phyloP scores from a whole-genome alignment of 169 alveolate species.

The Neospora caninum region DNA sequence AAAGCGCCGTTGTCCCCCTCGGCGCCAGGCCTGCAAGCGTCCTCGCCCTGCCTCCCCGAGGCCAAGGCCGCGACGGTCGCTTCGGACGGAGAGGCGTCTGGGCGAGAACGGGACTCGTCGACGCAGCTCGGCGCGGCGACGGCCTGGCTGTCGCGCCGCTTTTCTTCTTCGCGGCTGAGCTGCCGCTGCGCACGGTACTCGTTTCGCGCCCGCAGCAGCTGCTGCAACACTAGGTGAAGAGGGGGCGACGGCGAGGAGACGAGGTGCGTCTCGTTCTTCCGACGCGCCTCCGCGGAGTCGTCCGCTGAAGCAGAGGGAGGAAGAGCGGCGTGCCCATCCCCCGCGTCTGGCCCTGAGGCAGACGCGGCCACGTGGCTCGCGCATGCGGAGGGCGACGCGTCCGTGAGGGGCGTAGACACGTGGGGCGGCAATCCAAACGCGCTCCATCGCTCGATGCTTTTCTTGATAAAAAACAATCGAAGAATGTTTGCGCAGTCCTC shows the following conservation, averaged over 20 bases:
- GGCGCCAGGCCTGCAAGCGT: not conserved
- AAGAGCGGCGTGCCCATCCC: too few species aligned
- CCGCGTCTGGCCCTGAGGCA: too few species aligned
- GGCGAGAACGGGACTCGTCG: not conserved
- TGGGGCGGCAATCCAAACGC: not conserved
- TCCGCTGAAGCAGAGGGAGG: constrained; percentile 17
- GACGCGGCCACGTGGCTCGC: not conserved
- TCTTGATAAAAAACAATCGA: constrained; percentile 60
- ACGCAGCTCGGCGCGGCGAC: not conserved
- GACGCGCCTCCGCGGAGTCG: not conserved
- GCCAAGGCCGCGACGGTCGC: not conserved
- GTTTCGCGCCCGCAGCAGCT: constrained; percentile 18
- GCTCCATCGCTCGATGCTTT: constrained; percentile 30
- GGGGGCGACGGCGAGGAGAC: not conserved
- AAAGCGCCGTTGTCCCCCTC: too few species aligned
- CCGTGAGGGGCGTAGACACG: not conserved
- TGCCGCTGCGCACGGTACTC: not conserved
- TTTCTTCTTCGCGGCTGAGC: not conserved
- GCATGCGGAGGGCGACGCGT: not conserved
- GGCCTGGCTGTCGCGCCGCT: not conserved
- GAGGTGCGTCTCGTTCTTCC: too few species aligned
- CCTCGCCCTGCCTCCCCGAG: too few species aligned
- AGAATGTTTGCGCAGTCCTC: constrained; percentile 80
- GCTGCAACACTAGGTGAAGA: not conserved
- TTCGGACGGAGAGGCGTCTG: not conserved